A percentile compares a stretch with the other conserved stretches of the same genome.
Evolutionary conservation across 2,329 filamentous ascomycete genomes (phyloP).

Genomic region (Aspergillus quadricinctus): DNA sequence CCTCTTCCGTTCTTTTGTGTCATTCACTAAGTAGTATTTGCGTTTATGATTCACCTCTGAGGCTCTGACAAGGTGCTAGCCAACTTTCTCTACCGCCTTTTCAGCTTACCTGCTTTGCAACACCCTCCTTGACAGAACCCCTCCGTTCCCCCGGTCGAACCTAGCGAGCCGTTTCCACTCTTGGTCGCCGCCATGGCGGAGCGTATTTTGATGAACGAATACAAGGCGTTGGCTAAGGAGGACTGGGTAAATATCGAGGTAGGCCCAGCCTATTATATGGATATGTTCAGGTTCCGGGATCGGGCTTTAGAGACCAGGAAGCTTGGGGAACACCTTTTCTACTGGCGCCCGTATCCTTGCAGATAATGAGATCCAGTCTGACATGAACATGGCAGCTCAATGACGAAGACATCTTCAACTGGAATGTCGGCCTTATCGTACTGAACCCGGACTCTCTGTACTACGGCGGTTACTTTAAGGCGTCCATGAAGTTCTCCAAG

Average conservation of each 20-base stretch:
- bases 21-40: not conserved
- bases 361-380: not conserved
- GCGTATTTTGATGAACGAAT: conserved; percentile 84
- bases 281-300: not conserved
- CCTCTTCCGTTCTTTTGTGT: not conserved
- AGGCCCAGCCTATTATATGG: conserved; percentile 23
- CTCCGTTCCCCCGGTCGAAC: conserved; percentile 1
- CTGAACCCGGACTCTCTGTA: conserved; percentile 89
- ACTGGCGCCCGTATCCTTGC: not conserved
- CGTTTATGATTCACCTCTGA: not conserved
- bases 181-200: conserved; percentile 53
- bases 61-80: not conserved
- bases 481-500: conserved; percentile 77
- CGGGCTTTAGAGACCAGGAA: not conserved
- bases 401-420: conserved; percentile 78
- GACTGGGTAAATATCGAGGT: conserved; percentile 92
- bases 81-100: not conserved
- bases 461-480: conserved; percentile 89
- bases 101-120: not conserved
- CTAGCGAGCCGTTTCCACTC: conserved; percentile 1
- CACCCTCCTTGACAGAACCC: not conserved
- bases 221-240: conserved; percentile 76
- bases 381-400: conserved; percentile 53
- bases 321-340: not conserved
- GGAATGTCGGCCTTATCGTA: conserved; percentile 85